phyloP scores from a whole-genome alignment of 1,139 yeast genomes.

The Magnusiomyces fungicola region DNA sequence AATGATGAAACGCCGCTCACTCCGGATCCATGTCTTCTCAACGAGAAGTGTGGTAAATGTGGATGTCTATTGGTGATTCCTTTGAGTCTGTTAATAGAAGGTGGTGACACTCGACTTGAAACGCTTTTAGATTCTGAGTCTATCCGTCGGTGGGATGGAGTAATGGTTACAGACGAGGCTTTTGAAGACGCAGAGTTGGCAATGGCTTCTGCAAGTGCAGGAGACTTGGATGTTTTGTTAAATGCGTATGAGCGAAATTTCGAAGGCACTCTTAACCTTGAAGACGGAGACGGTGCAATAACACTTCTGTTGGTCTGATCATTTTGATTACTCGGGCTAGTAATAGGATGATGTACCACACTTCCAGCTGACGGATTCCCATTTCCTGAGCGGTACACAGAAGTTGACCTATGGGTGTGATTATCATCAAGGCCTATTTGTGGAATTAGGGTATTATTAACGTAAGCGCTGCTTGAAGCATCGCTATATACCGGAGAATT shows the following conservation, averaged over 20 bases:
- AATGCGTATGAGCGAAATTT: not conserved
- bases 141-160: not conserved
- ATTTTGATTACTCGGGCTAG: not conserved
- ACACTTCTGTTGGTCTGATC: not conserved
- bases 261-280: not conserved
- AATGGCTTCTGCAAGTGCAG: too few relatives aligned
- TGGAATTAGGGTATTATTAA: too few relatives aligned
- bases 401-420: too few relatives aligned
- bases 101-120: not conserved
- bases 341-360: not conserved
- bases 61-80: not conserved
- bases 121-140: not conserved
- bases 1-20: not conserved
- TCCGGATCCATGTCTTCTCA: not conserved
- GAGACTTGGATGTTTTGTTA: not conserved
- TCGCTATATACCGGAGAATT: too few relatives aligned
- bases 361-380: too few relatives aligned
- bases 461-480: too few relatives aligned
- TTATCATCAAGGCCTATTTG: too few relatives aligned
- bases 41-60: not conserved
- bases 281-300: too few relatives aligned
- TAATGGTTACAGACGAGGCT: not conserved
- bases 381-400: too few relatives aligned
- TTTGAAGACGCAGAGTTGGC: not conserved
- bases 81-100: not conserved